Conservation (phyloP, 768 basidiomycete species). For the Coprinopsis sp. region DNA sequence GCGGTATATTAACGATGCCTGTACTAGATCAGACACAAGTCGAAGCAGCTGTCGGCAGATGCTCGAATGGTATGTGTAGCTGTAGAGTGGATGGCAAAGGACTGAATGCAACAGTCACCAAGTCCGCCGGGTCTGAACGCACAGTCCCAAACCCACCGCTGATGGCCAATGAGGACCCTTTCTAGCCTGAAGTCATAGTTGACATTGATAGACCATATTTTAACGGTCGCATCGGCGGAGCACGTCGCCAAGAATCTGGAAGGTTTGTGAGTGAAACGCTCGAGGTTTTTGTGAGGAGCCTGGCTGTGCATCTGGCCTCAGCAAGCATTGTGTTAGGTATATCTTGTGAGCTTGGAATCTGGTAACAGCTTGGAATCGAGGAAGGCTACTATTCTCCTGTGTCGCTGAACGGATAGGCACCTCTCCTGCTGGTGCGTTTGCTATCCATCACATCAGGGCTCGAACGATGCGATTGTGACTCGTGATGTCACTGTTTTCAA, state of each 20-base stretch:
- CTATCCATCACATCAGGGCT: too few relatives aligned
- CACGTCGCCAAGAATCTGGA: conserved; percentile 91
- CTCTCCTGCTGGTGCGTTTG: conserved; percentile 97
- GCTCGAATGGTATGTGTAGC: too few relatives aligned
- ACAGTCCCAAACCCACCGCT: conserved; percentile 99
- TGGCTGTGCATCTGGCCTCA: conserved; percentile 94
- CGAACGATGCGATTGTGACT: too few relatives aligned
- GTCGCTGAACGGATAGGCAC: conserved; percentile 94
- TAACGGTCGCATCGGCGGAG: conserved; percentile 95
- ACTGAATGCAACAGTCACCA: too few relatives aligned
- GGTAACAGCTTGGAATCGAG: conserved; percentile 90
- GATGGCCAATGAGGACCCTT: conserved; percentile 87
- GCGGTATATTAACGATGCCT: background rate
- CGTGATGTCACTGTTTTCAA: too few relatives aligned
- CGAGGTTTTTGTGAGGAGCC: conserved; percentile 11
- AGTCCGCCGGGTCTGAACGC: conserved; percentile 98
- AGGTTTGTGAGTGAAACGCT: conserved; percentile 3
- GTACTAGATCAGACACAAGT: too few relatives aligned
- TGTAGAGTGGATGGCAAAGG: too few relatives aligned
- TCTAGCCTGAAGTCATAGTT: conserved; percentile 88
- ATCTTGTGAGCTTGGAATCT: conserved; percentile 92
- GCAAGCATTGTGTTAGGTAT: conserved; percentile 87
- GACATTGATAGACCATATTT: conserved; percentile 90
- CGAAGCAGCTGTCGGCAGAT: too few relatives aligned
- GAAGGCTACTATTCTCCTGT: conserved; percentile 67